Percentiles rank a stretch among this genome's conserved stretches.
phyloP scores from a whole-genome alignment of 2,329 filamentous ascomycete species.

The Hymenoscyphus linearis region DNA sequence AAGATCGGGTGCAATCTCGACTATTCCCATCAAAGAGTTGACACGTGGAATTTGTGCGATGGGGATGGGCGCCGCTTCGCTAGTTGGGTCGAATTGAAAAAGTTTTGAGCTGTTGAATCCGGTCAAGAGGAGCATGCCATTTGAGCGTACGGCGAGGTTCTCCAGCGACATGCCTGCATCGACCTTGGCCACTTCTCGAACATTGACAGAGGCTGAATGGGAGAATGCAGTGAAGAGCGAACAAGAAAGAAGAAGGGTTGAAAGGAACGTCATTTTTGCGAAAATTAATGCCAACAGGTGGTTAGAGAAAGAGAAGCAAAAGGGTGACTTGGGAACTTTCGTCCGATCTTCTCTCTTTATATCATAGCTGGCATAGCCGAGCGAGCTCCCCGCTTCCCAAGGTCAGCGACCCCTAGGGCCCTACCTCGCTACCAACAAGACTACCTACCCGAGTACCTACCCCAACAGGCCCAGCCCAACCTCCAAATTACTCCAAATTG shows the following conservation, averaged over 20 bases:
- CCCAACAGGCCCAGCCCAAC: too few species aligned
- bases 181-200: background rate
- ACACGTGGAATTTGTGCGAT: conserved; percentile 28
- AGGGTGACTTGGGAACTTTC: background rate
- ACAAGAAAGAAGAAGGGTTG: background rate
- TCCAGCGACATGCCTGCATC: conserved; percentile 13
- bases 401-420: too few species aligned
- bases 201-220: background rate
- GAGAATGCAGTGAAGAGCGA: background rate
- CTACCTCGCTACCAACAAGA: too few species aligned
- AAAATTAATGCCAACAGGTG: background rate
- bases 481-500: too few species aligned
- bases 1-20: conserved; percentile 23
- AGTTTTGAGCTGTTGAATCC: conserved; percentile 25
- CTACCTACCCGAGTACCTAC: too few species aligned
- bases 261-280: background rate
- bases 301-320: too few species aligned
- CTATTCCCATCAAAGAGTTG: conserved; percentile 31
- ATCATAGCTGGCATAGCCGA: too few species aligned
- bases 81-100: conserved; percentile 21
- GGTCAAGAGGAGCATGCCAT: conserved; percentile 46
- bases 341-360: background rate
- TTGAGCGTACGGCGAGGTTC: conserved; percentile 35
- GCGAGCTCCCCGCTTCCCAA: too few species aligned
- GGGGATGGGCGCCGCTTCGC: conserved; percentile 15